Evolutionary conservation across 192 early-diverging fungal genomes (phyloP), one percentile per base, ranked within the genome.

Genomic region (Entrophospora sp.): DNA sequence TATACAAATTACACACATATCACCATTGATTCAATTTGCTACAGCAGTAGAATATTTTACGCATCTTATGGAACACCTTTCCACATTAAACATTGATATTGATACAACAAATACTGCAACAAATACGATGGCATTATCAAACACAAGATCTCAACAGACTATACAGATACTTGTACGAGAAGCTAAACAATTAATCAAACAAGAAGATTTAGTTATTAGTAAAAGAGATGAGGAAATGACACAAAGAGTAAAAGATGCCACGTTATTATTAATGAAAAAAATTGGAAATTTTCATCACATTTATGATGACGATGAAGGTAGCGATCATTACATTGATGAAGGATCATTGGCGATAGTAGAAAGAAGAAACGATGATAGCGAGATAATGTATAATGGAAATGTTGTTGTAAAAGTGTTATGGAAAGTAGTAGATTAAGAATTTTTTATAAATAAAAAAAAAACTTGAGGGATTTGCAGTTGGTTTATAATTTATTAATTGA

Each of bases 1-100:
- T 34, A n/a, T 53, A 32, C 51, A 53, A 18, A 24, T 53, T 7
- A 53, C 51, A 7, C 51, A 53, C 18, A 53, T 53, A 53, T 53
- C 51, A 25, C 51, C 51, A 30, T 28, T 53, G 14, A 14, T 53
- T n/a, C 28, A 30, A n/a, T 53, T 53, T 53, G 51, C 51, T 0
- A 30, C 51, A 6, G 51, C 30, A 30, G 51, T 53, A 28, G 51
- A 53, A 30, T 53, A 53, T 18, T 53, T 53, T 18, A 16, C 24
- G 18, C 24, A 53, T 16, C 31, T 53, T n/a, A 53, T 53, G 51
- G 16, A 53, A 53, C 51, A 53, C 31, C 51, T 53, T 30, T 13
- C 25, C n/a, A 14, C 25, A 8, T 30, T 31, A 16, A 53, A 31
- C 31, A 14, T 20, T 1, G 28, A 30, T n/a, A 30, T 5, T 30